Conservation (phyloP, 495 filamentous ascomycete species). For the Aspergillus hancockii region DNA sequence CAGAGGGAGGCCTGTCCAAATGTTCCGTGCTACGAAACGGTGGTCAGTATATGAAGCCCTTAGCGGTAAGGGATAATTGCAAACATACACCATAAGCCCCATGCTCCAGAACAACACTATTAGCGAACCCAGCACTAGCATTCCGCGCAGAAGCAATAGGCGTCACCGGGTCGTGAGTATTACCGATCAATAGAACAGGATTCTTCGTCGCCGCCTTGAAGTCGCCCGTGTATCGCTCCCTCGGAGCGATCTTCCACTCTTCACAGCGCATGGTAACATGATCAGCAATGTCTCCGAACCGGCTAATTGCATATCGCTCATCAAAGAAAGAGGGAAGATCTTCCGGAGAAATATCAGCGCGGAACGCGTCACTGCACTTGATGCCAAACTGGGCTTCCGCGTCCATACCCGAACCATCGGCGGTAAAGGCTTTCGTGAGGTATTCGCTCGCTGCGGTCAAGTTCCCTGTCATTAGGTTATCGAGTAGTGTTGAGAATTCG, state of each 20-base stretch:
- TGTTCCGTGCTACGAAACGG: constrained; percentile 24
- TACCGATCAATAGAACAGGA: constrained; percentile 45
- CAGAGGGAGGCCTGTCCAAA: constrained; percentile 38
- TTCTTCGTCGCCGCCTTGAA: constrained; percentile 45
- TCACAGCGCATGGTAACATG: constrained; percentile 30
- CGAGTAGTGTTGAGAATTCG: too few relatives aligned
- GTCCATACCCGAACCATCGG: too few relatives aligned
- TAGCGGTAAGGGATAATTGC: background rate
- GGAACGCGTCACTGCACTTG: too few relatives aligned
- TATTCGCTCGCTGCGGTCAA: too few relatives aligned
- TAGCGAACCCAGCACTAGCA: constrained; percentile 42
- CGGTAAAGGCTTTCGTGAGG: too few relatives aligned
- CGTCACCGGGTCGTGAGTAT: constrained; percentile 42
- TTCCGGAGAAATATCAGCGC: too few relatives aligned
- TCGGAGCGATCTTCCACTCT: constrained; percentile 43
- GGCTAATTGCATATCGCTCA: too few relatives aligned
- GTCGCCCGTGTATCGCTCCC: constrained; percentile 39
- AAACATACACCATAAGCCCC: constrained; percentile 31
- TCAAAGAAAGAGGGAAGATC: too few relatives aligned
- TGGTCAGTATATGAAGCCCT: background rate
- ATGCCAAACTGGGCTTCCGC: too few relatives aligned
- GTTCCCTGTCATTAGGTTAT: too few relatives aligned
- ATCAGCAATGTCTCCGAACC: constrained; percentile 20
- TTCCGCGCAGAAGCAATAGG: constrained; percentile 44
- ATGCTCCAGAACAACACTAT: constrained; percentile 41